A percentile compares a stretch with the other conserved stretches of the same genome.
Evolutionary conservation across 306 rosid species (phyloP).

Genomic region (Malus fusca): DNA sequence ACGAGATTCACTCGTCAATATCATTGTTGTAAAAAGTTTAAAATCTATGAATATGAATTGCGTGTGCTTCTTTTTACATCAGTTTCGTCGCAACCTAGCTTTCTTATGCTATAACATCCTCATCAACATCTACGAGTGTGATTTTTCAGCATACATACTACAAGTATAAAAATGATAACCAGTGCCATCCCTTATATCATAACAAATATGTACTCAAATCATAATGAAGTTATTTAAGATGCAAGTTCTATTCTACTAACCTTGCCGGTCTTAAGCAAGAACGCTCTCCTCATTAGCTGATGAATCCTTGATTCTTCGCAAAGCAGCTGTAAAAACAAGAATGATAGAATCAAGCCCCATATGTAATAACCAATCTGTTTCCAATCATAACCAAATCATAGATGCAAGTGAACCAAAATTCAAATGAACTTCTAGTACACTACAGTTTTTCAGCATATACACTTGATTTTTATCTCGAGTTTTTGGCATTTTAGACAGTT

Average conservation of each 20-base stretch:
- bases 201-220: background rate
- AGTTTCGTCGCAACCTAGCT: conserved; percentile 1
- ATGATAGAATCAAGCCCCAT: conserved; percentile 2
- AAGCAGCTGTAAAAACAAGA: conserved; percentile 23
- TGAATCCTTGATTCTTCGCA: conserved; percentile 28
- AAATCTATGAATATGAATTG: background rate
- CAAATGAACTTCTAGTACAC: background rate
- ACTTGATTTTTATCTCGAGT: background rate
- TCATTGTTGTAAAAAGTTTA: background rate
- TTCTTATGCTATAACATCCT: conserved; percentile 23
- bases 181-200: background rate
- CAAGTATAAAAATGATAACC: conserved; percentile 10
- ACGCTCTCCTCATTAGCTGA: conserved; percentile 22
- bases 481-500: background rate
- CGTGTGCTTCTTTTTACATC: background rate
- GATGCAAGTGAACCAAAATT: background rate
- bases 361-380: background rate
- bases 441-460: background rate
- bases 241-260: background rate
- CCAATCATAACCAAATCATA: background rate
- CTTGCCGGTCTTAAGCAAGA: conserved; percentile 11
- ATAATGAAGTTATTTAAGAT: background rate
- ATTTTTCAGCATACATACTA: conserved; percentile 13
- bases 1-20: background rate
- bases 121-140: conserved; percentile 21